Evolutionary conservation across 345 rosid species (phyloP), one percentile per base, ranked within the genome.

Genomic region (Populus ilicifolia): DNA sequence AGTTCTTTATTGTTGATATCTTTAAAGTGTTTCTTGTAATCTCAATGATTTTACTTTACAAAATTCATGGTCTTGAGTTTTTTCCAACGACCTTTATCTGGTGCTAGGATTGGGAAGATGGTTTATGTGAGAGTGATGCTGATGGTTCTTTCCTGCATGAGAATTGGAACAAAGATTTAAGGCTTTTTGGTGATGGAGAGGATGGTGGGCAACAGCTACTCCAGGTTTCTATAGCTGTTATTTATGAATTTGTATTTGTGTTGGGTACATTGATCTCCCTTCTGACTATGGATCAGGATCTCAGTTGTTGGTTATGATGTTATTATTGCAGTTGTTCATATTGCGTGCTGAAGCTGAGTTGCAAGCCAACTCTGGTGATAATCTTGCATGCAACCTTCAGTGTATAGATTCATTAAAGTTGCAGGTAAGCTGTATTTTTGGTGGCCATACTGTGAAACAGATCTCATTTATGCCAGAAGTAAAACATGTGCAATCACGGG

Each of bases 91-190:
- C 75, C 43, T 83, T n/a, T 74, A 76, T 77, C 50, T 59, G 73
- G 71, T 75, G 48, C 71, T 33, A 94, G 98, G 98, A 94, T 78
- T 94, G 98, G 98, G 98, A 94, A 86, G 90, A 90, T 86, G 97
- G 98, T 70, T 85, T 94, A 59, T 85, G 88, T 62, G 98, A 93
- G 84, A 94, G 85, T 77, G 94, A 90, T 74, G 93, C 89, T 6
- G 95, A 94, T 89, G 98, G 98, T 39, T 91, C 97, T 68, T 93
- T 88, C 89, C 80, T 94, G 86, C 97, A 86, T 83, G 97, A 90
- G 74, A 90, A 94, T 70, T 91, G 97, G 98, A 91, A 94, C 88
- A 94, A 87, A 77, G 97, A 90, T 84, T 79, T 91, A 63, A 85
- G 80, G 77, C 97, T 94, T 70, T 91, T 91, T 80, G 83, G 93